phyloP scores from a whole-genome alignment of 2,329 filamentous ascomycete species.

The Colletotrichum salicis region DNA sequence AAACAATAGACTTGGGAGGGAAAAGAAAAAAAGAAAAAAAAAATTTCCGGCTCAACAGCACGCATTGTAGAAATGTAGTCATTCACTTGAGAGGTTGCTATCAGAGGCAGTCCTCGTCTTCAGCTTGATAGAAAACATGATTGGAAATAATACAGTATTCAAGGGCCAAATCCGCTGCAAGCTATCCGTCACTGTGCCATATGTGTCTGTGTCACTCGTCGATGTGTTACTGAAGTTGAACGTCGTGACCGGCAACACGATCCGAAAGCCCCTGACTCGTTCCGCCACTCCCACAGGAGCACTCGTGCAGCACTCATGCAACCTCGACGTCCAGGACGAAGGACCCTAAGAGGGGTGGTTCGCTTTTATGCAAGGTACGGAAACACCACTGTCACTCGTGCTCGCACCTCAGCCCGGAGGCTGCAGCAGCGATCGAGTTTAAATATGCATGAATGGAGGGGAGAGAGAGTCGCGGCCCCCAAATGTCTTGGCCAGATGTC shows the following conservation, averaged over 20 bases:
- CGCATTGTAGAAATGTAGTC: background rate
- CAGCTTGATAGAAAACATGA: background rate
- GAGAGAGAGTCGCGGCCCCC: too few relatives aligned
- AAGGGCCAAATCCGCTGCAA: background rate
- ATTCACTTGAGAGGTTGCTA: conserved; percentile 4
- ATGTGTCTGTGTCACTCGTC: background rate
- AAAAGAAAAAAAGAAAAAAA: background rate
- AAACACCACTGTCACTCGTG: background rate
- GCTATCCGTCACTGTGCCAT: background rate
- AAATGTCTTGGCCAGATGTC: background rate
- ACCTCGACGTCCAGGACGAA: background rate
- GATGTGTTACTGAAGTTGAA: background rate
- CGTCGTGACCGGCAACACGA: background rate
- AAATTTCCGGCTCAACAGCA: conserved; percentile 18
- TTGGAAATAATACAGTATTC: conserved; percentile 8
- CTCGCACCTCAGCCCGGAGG: background rate
- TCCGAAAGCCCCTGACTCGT: background rate
- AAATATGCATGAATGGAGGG: background rate
- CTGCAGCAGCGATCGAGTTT: background rate
- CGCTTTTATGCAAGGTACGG: background rate
- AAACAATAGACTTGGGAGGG: background rate
- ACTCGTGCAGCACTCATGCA: background rate
- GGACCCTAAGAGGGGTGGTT: too few relatives aligned
- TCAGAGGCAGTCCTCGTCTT: background rate
- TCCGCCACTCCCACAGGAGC: background rate